These are phyloP conservation scores for Lachnellula occidentalis DNA, from an alignment of 2,329 filamentous ascomycete genomes.

Conservation along the genomic window DNA sequence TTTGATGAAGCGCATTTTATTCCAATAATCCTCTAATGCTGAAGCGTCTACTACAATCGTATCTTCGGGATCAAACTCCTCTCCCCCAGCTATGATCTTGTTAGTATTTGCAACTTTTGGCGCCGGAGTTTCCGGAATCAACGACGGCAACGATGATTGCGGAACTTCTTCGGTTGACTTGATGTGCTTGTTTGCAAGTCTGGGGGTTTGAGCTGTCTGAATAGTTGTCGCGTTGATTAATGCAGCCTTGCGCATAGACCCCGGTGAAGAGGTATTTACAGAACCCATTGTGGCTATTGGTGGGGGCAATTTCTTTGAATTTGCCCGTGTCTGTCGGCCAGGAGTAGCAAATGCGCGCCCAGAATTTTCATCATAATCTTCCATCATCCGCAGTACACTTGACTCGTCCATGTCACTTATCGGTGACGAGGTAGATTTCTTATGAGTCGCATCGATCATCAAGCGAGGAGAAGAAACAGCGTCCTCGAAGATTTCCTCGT, in stretches of 20 bases:
- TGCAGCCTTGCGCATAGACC: slow-evolving; percentile 6
- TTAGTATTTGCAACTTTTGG: neutral
- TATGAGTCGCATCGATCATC: neutral
- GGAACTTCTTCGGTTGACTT: neutral
- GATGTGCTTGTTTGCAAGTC: neutral
- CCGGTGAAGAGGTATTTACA: neutral
- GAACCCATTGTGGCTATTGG: neutral
- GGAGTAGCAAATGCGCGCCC: neutral
- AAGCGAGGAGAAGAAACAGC: slow-evolving; percentile 21
- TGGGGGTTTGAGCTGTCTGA: neutral
- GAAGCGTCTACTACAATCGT: slow-evolving; percentile 22
- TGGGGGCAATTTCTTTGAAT: neutral
- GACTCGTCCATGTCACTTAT: slow-evolving; percentile 25
- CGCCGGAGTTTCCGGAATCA: slow-evolving; percentile 27
- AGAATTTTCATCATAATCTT: slow-evolving; percentile 17
- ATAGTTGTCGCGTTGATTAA: slow-evolving; percentile 4
- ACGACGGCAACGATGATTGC: slow-evolving; percentile 8
- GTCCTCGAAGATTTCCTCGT: slow-evolving; percentile 25
- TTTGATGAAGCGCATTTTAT: neutral
- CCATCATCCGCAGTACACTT: slow-evolving; percentile 25
- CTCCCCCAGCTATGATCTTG: slow-evolving; percentile 6
- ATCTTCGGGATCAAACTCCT: slow-evolving; percentile 13
- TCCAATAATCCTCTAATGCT: slow-evolving; percentile 4
- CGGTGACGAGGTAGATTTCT: slow-evolving; percentile 14
- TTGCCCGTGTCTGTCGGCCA: neutral